Conservation (phyloP, 192 early-diverging fungal genomes). For the Coemansia sp. region DNA sequence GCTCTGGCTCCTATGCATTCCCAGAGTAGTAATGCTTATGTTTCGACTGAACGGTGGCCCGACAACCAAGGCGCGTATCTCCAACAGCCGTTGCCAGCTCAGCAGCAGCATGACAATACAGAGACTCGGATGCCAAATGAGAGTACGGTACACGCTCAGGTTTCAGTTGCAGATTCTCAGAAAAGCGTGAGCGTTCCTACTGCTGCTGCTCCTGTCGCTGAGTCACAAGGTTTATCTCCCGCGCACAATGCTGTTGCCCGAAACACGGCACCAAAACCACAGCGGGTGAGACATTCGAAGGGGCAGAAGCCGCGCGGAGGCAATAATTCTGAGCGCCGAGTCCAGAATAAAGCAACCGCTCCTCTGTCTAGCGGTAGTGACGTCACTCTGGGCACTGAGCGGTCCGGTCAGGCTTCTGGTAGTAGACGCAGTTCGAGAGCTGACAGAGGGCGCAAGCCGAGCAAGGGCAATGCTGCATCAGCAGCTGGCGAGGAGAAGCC, state of each 20-base stretch:
- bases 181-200: neutral
- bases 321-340: neutral
- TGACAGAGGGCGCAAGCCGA: constrained; percentile 4
- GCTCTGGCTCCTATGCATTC: neutral
- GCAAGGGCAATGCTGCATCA: neutral
- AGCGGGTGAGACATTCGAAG: neutral
- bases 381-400: neutral
- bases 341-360: neutral
- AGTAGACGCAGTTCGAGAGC: constrained; percentile 1
- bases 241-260: neutral
- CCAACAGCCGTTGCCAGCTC: neutral
- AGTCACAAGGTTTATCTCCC: neutral
- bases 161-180: neutral
- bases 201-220: neutral
- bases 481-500: neutral
- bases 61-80: neutral
- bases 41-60: constrained; percentile 1
- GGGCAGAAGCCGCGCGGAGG: neutral
- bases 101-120: neutral
- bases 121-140: neutral
- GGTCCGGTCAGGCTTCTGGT: neutral
- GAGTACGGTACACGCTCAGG: neutral
- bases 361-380: neutral
- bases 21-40: neutral
- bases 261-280: neutral